Evolutionary conservation across 2,329 filamentous ascomycete species (phyloP), one percentile per base, ranked within the genome.

Genomic region (Colletotrichum brevisporum): DNA sequence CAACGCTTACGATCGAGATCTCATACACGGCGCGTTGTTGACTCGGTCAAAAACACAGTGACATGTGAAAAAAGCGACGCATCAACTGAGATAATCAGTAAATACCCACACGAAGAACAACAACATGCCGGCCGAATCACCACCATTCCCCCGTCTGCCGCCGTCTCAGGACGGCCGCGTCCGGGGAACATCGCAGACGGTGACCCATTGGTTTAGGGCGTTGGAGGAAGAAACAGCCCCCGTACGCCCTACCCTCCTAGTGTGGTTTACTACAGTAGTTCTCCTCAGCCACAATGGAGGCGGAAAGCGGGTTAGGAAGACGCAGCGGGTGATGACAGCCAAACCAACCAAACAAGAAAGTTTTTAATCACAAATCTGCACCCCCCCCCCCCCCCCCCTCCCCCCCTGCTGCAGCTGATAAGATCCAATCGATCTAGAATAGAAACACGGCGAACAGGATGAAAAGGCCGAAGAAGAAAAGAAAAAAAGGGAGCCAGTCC

Each of bases 371-470:
- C 13, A 27, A 52, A 36, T 27, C 26, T 31, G 24, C 4, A 16
- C 9, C 13, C 41, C 45, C 26, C n/a, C 16, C 45, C 26, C n/a
- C 16, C 45, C 26, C n/a, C 16, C n/a, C n/a, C n/a, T n/a, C n/a
- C n/a, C n/a, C 45, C 26, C n/a, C 16, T 21, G 2, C 39, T 24
- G 18, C 27, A 27, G 5, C 8, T 18, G 21, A 27, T 45, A n/a
- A 31, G 18, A 26, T 5, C 41, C n/a, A 24, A 5, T 24, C 26
- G 43, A 58, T 58, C 56, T 51, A 60, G 57, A 60, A 60, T 60
- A 60, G 57, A 54, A 62, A 62, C 43, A 63, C 10, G 26, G 18
- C 55, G 16, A 24, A 13, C 39, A 26, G 55, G 39, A 58, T 12
- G 2, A 36, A 36, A 36, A 36, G 31, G 31, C 31, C 9, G 31